phyloP scores from a whole-genome alignment of 2,329 filamentous ascomycete species.

The Corynespora cassiicola region DNA sequence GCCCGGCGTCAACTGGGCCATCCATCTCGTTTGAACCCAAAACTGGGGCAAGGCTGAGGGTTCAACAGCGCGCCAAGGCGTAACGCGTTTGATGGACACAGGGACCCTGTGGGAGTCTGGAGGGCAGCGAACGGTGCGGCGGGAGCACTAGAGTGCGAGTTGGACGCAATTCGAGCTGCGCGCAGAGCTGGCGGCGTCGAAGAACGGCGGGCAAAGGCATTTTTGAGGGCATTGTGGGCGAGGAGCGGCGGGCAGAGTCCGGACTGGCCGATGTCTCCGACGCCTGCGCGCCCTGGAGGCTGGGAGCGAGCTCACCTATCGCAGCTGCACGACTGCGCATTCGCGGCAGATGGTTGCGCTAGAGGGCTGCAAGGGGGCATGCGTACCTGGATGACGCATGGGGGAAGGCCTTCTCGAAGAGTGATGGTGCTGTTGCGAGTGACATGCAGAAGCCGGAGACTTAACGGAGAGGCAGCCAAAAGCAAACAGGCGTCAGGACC shows the following conservation, averaged over 20 bases:
- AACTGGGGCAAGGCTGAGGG: constrained; percentile 45
- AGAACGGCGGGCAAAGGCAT: too few relatives aligned
- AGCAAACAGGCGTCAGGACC: constrained; percentile 5
- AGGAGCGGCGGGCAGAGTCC: too few relatives aligned
- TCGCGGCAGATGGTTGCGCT: constrained; percentile 18
- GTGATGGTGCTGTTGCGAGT: constrained; percentile 9
- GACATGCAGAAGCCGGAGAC: constrained; percentile 16
- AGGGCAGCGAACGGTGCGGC: constrained; percentile 4
- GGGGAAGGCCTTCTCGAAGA: constrained; percentile 14
- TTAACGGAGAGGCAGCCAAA: constrained; percentile 6
- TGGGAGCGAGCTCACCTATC: constrained; percentile 23
- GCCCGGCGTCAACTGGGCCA: constrained; percentile 32
- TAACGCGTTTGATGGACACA: constrained; percentile 40
- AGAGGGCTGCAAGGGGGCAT: constrained; percentile 36
- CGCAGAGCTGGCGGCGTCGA: background rate
- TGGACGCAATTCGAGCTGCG: background rate
- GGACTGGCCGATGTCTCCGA: background rate
- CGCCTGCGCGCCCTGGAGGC: constrained; percentile 10
- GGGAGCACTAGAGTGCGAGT: background rate
- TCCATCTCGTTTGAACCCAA: constrained; percentile 38
- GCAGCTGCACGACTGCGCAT: constrained; percentile 24
- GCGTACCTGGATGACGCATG: constrained; percentile 43
- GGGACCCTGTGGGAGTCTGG: constrained; percentile 12
- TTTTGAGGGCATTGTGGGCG: too few relatives aligned
- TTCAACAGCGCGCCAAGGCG: constrained; percentile 30